Evolutionary conservation across 108 stramenopile species (phyloP).

Genomic region (Bacterosira constricta): DNA sequence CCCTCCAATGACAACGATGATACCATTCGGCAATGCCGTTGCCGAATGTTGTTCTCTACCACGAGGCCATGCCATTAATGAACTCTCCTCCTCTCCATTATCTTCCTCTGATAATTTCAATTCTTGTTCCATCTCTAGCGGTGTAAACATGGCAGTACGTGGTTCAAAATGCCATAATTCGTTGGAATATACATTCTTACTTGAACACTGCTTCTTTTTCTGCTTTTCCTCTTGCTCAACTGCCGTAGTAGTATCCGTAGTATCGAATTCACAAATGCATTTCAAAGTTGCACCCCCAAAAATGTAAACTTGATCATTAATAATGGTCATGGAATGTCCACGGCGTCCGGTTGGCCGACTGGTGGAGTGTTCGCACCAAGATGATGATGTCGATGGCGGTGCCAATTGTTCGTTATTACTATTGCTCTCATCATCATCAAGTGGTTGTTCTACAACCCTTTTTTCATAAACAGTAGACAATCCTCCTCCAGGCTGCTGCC

Average conservation of each 20-base stretch:
- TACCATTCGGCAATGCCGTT: constrained; percentile 29
- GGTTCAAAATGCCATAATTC: constrained; percentile 43
- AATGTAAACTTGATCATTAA: constrained; percentile 40
- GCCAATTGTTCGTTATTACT: too few species aligned
- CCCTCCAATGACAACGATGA: constrained; percentile 35
- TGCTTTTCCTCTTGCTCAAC: not conserved
- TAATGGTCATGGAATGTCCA: constrained; percentile 30
- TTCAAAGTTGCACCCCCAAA: constrained; percentile 36
- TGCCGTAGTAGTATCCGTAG: too few species aligned
- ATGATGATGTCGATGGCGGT: not conserved
- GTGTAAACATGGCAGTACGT: constrained; percentile 15
- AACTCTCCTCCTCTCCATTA: not conserved
- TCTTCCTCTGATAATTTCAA: not conserved
- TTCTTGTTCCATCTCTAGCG: not conserved
- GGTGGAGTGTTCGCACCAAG: constrained; percentile 29
- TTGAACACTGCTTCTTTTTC: constrained; percentile 6
- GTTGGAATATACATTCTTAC: constrained; percentile 25
- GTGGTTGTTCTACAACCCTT: too few species aligned
- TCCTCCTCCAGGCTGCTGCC: not conserved
- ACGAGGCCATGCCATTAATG: constrained; percentile 7
- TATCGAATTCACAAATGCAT: constrained; percentile 23
- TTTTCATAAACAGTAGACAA: not conserved
- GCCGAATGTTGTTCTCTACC: constrained; percentile 43
- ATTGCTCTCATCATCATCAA: not conserved
- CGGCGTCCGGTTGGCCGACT: constrained; percentile 25